Evolutionary conservation across 1,284 basidiomycete species (phyloP), one percentile per base, ranked within the genome.

Genomic region (Heterobasidion irregulare): DNA sequence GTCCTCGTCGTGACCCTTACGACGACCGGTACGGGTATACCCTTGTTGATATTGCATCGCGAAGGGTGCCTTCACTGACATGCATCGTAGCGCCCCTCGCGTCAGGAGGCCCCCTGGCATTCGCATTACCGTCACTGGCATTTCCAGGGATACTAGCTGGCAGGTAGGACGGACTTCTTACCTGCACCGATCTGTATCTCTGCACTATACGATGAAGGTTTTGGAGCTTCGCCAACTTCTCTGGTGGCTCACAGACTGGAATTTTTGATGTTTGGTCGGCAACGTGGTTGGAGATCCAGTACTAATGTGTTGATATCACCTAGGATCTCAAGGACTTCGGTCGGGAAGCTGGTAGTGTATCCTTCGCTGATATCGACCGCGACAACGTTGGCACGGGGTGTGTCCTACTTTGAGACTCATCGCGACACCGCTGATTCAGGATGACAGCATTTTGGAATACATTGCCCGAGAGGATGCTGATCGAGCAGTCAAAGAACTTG

Each of bases 271-370:
- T 26, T 6, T 26, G 26, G 26, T 6, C 6, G 26, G 26, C 26
- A 26, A 5, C 26, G 26, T 26, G 26, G 26, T 26, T 41, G 38
- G 7, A 8, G 38, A 3, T 4, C 38, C 38, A 41, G 7, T 41
- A n/a, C 38, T 41, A 8, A 41, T 8, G 12, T n/a, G n/a, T 26
- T 52, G 58, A 43, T 56, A 57, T 61, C 52, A 77, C 26, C 48
- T 26, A 98, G 95, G 94, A 98, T 70, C 76, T 98, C 66, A 98
- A 98, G 73, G 94, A 98, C 69, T 98, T 95, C 62, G 94, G 92
- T 64, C 91, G 94, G 58, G 86, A 92, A 66, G 92, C 89, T 52
- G 92, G 90, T 50, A 89, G 83, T 64, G 93, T 98, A 58, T 90
- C 88, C 19, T 97, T 89, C 64, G 92, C 94, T 50, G 95, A 98